Conservation (phyloP, 2,329 filamentous ascomycete species). For the Fusarium sp. region DNA sequence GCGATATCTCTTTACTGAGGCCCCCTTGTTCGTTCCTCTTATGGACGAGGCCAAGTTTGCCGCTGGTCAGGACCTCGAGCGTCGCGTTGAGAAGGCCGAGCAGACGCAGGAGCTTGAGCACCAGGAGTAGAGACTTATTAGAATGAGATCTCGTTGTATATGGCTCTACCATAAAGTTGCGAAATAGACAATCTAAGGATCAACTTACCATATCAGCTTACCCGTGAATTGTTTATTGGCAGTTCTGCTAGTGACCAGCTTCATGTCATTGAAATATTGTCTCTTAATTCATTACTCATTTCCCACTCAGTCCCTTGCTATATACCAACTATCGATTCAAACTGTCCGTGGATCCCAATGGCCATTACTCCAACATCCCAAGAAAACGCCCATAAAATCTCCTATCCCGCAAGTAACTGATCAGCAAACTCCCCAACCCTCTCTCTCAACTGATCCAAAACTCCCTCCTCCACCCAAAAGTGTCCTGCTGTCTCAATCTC, state of each 20-base stretch:
- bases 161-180: neutral
- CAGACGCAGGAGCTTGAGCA: conserved; percentile 27
- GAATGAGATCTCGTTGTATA: rapidly evolving
- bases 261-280: neutral
- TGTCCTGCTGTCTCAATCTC: conserved; percentile 67
- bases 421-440: conserved; percentile 44
- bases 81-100: conserved; percentile 21
- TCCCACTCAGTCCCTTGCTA: neutral
- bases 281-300: neutral
- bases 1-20: conserved; percentile 73
- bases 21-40: conserved; percentile 69
- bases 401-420: conserved; percentile 25
- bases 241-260: rapidly evolving
- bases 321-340: no score
- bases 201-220: neutral
- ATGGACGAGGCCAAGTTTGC: conserved; percentile 56
- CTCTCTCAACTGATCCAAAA: conserved; percentile 48
- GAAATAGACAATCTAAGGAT: neutral
- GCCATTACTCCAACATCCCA: neutral
- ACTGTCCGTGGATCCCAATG: rapidly evolving
- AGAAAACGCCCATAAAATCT: neutral
- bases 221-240: neutral
- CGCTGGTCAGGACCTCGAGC: conserved; percentile 23
- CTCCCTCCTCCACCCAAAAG: conserved; percentile 70
- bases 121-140: neutral